Evolutionary conservation across 345 rosid genomes (phyloP), one percentile per base, ranked within the genome.

Genomic region (Populus tremula): DNA sequence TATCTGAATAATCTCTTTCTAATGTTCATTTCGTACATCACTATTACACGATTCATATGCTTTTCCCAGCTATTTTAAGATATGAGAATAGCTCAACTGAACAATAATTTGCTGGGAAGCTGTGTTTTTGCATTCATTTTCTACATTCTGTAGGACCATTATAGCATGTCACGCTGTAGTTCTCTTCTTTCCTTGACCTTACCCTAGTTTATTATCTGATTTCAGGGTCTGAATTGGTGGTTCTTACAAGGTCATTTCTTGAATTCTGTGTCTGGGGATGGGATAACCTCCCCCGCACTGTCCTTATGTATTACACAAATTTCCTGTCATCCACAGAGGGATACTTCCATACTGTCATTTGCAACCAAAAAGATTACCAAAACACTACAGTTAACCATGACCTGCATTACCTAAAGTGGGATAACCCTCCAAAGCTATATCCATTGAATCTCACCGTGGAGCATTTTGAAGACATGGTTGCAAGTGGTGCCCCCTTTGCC

Each of bases 201-300:
- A 43, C 21, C 62, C 38, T 39, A 8, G 9, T 50, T 5, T 1
- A 50, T 20, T 31, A 43, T 74, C 76, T 65, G 20, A 72, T 67
- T 77, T 75, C 83, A 95, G 99, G 99, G 5, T 95, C 99, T 5
- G 87, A 84, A 63, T 92, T 96, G 84, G 91, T 92, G 75, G 83
- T 88, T 31, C 77, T 95, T 80, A 90, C 98, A 1, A 93, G 87
- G 83, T 79, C 97, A 25, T 93, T 95, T 86, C 91, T 95, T 6
- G 96, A 95, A 70, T 92, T 93, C 83, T 93, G 97, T 49, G 80
- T 95, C 8, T 90, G 94, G 94, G 99, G 98, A 77, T 93, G 99
- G 96, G 98, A 93, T 80, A 95, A 95, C 86, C 94, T 95, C 45
- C 99, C 99, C 39, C 91, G 99, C 29, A 92, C 91, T 3, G 89